Base-by-base conservation (phyloP, 257 asterid genomes). In the Salvia miltiorrhiza region DNA sequence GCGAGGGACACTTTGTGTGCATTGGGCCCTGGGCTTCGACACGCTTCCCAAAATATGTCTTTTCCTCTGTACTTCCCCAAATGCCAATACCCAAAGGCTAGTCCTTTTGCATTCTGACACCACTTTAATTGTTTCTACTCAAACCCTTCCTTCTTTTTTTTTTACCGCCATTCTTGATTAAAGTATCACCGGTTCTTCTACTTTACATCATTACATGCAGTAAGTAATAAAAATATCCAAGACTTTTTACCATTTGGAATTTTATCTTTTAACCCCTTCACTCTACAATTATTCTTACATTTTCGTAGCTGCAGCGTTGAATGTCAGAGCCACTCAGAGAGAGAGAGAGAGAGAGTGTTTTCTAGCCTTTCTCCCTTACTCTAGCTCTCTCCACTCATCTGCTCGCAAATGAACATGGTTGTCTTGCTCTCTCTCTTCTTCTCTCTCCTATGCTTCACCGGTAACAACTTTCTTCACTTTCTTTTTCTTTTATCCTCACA, bases 81-180 rank as follows among this genome's bases (percentile, higher is more conserved):
- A 57, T 28, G 63, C 74, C 43, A 64, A 20, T 23, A 9, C 16
- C 47, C 50, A 67, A 77, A 63, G 75, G 48, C 67, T 40, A 26
- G 73, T 72, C 79, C 81, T 70, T 81, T 78, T 69, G 68, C 65
- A 10, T 21, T 65, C 83, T 78, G 81, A 78, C 79, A 52, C 71
- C 11, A 48, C 70, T 68, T 63, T 52, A 16, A 0, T 44, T 45
- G 14, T 60, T 45, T 6, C 57, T n/a, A 24, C 24, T 37, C 7
- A 2, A 19, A 19, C 5, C 13, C 28, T 9, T 2, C 7, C 6
- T 2, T 35, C 40, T 35, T 7, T 41, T 9, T 4, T 12, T 16
- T 14, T 26, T 53, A 41, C 60, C 53, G 43, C 12, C 58, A 43
- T 50, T 66, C 4, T 40, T 21, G 5, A 44, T 63, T 26, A 63